Conservation (phyloP, 192 early-diverging fungal genomes). For the Cladochytrium replicatum region DNA sequence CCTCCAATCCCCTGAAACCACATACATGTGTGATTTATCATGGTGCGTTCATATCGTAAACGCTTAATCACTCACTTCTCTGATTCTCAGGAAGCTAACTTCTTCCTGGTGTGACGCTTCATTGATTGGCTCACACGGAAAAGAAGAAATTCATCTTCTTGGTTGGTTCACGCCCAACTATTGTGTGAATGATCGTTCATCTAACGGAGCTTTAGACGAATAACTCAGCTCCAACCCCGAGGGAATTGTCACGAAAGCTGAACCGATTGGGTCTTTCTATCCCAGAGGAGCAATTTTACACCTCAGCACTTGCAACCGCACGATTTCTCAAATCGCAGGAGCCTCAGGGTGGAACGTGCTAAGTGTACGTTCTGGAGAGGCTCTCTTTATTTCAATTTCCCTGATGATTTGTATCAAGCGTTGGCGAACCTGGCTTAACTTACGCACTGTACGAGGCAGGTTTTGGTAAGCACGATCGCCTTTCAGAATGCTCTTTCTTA, state of each 20-base stretch:
- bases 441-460: constrained; percentile 48
- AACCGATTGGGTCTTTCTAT: constrained; percentile 41
- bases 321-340: constrained; percentile 44
- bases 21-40: constrained; percentile 56
- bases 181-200: not conserved
- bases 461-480: constrained; percentile 44
- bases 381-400: not conserved
- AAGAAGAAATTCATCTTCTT: constrained; percentile 52
- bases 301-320: constrained; percentile 46
- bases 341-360: constrained; percentile 23
- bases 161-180: constrained; percentile 6
- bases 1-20: constrained; percentile 22
- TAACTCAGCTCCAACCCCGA: constrained; percentile 51
- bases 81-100: constrained; percentile 27
- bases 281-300: constrained; percentile 43
- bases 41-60: constrained; percentile 4
- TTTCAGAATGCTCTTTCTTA: not conserved
- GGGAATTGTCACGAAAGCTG: constrained; percentile 47
- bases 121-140: constrained; percentile 37
- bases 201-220: constrained; percentile 30
- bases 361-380: constrained; percentile 1
- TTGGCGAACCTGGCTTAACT: constrained; percentile 48
- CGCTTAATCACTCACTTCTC: not conserved
- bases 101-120: constrained; percentile 35
- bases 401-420: constrained; percentile 11